Evolutionary conservation across 176 grass and related monocot species (phyloP).

Genomic region (Dendrocalamus sinicus): DNA sequence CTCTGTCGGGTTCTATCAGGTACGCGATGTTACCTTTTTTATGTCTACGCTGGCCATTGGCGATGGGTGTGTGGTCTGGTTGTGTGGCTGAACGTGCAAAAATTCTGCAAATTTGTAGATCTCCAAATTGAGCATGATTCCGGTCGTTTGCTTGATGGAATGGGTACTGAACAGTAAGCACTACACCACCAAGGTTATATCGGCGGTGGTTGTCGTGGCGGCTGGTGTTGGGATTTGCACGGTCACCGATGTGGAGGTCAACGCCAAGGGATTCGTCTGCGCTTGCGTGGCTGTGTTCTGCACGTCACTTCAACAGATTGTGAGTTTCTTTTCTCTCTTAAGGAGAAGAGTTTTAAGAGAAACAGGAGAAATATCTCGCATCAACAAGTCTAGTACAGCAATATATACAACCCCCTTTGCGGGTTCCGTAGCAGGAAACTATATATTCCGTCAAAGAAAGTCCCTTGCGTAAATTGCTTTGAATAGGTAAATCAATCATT

Average conservation of each 20-base stretch:
- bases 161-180: constrained; percentile 78
- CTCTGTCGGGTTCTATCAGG: constrained; percentile 94
- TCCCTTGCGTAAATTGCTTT: too few relatives aligned
- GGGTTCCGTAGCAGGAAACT: too few relatives aligned
- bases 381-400: too few relatives aligned
- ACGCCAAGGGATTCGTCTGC: constrained; percentile 80
- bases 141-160: constrained; percentile 91
- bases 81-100: constrained; percentile 7
- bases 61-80: not conserved
- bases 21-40: constrained; percentile 12
- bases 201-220: constrained; percentile 69
- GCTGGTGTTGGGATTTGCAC: constrained; percentile 92
- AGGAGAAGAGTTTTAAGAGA: too few relatives aligned
- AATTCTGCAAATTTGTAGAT: constrained; percentile 53
- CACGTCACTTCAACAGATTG: constrained; percentile 94
- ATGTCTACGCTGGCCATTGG: not conserved
- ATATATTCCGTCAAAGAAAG: too few relatives aligned
- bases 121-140: constrained; percentile 96
- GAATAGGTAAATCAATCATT: too few relatives aligned
- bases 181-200: constrained; percentile 79
- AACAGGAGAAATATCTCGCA: too few relatives aligned
- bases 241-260: constrained; percentile 84
- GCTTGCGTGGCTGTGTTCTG: constrained; percentile 89
- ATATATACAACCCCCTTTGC: too few relatives aligned
- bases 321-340: constrained; percentile 42